Evolutionary conservation across 2,329 filamentous ascomycete genomes (phyloP).

Genomic region (Aspergillus bombycis): DNA sequence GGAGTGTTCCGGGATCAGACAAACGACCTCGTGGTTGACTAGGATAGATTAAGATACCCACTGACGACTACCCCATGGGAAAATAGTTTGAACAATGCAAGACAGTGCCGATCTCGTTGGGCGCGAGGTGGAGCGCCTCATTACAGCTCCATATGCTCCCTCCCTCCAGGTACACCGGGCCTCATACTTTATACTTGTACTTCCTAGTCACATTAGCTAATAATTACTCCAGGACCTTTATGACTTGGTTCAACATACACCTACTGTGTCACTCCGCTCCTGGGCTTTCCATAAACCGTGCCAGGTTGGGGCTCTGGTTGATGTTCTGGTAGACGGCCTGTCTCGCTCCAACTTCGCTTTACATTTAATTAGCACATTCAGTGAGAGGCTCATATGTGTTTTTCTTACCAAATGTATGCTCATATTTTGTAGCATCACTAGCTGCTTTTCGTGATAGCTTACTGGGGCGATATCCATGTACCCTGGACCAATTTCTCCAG

Average conservation of each 20-base stretch:
- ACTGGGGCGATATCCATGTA: slow-evolving; percentile 34
- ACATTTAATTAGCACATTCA: slow-evolving; percentile 53
- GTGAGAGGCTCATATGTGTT: slow-evolving; percentile 36
- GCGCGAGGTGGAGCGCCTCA: slow-evolving; percentile 50
- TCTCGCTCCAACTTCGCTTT: slow-evolving; percentile 56
- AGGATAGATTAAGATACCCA: background rate
- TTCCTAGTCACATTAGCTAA: background rate
- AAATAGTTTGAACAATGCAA: slow-evolving; percentile 26
- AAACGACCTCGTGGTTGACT: background rate
- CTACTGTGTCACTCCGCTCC: slow-evolving; percentile 40
- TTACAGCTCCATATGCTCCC: slow-evolving; percentile 54
- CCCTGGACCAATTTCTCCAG: slow-evolving; percentile 41
- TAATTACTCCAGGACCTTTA: slow-evolving; percentile 33
- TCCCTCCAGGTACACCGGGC: slow-evolving; percentile 49
- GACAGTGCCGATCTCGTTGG: slow-evolving; percentile 32
- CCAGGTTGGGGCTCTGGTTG: slow-evolving; percentile 50
- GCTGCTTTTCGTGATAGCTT: slow-evolving; percentile 36
- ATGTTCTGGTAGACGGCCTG: slow-evolving; percentile 53
- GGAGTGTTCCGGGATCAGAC: background rate
- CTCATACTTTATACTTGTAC: slow-evolving; percentile 5
- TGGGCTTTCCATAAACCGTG: slow-evolving; percentile 56
- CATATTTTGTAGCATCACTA: slow-evolving; percentile 30
- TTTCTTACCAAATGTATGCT: slow-evolving; percentile 10
- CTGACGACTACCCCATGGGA: background rate
- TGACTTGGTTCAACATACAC: slow-evolving; percentile 30